These are phyloP conservation scores for Xylaria arbuscula DNA, from an alignment of 2,329 filamentous ascomycete genomes.

Conservation along the genomic window DNA sequence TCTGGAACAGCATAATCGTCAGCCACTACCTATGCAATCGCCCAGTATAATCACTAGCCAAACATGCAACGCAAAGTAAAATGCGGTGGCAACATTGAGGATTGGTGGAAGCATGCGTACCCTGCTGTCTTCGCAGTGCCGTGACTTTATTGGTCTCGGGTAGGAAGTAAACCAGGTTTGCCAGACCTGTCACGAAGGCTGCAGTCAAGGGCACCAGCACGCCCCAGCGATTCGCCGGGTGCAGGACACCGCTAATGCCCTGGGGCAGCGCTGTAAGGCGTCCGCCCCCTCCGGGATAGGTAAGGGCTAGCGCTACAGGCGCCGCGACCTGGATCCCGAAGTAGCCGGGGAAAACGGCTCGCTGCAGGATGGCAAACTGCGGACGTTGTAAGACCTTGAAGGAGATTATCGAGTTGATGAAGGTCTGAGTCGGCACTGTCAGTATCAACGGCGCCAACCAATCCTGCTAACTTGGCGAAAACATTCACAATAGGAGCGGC, in stretches of 20 bases:
- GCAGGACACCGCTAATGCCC: conserved; percentile 67
- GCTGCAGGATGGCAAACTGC: conserved; percentile 84
- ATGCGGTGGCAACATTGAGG: background rate
- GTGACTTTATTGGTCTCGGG: conserved; percentile 81
- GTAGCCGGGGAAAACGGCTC: conserved; percentile 86
- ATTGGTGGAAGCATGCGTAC: conserved; percentile 58
- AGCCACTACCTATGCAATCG: conserved; percentile 29
- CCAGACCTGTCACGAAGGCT: conserved; percentile 75
- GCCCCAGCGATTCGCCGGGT: conserved; percentile 68
- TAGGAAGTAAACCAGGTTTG: conserved; percentile 77
- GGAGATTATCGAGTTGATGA: conserved; percentile 78
- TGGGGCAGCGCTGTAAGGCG: conserved; percentile 47
- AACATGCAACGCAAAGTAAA: conserved; percentile 10
- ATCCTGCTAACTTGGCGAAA: background rate
- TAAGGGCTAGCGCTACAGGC: conserved; percentile 78
- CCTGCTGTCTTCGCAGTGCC: conserved; percentile 80
- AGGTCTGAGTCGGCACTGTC: conserved; percentile 65
- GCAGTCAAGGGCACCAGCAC: conserved; percentile 76
- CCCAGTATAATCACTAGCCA: background rate
- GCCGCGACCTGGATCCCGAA: conserved; percentile 84
- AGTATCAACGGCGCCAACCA: conserved; percentile 1
- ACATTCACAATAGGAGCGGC: background rate
- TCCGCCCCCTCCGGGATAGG: conserved; percentile 71
- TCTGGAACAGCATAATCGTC: conserved; percentile 59
- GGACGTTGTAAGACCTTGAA: conserved; percentile 81